Evolutionary conservation across 2,329 filamentous ascomycete species (phyloP).

Genomic region (Basipetospora sp.): DNA sequence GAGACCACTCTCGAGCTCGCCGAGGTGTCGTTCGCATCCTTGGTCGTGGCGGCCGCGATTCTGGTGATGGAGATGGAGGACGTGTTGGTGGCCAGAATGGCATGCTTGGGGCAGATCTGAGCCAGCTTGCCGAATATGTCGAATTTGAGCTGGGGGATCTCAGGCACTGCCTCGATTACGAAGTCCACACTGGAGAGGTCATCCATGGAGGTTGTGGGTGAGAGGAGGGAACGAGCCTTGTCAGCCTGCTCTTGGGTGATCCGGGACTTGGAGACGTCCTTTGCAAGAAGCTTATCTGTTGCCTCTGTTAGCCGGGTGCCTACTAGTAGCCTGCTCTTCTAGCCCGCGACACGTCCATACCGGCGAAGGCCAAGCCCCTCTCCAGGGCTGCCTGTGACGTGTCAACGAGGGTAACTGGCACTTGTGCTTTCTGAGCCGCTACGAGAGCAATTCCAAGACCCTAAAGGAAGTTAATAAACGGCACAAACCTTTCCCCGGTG

Average conservation of each 20-base stretch:
- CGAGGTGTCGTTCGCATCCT: slow-evolving; percentile 63
- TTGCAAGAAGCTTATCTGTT: slow-evolving; percentile 76
- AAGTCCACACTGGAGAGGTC: slow-evolving; percentile 77
- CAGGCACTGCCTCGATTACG: slow-evolving; percentile 92
- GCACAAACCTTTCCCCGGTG: not conserved
- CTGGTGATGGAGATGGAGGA: slow-evolving; percentile 96
- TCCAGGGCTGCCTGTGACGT: slow-evolving; percentile 69
- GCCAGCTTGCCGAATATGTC: slow-evolving; percentile 76
- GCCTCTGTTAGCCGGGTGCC: not conserved
- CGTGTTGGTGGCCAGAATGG: slow-evolving; percentile 91
- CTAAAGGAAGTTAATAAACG: slow-evolving; percentile 30
- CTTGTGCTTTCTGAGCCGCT: slow-evolving; percentile 66
- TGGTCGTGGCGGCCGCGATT: slow-evolving; percentile 75
- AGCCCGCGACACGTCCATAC: slow-evolving; percentile 30
- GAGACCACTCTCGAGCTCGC: slow-evolving; percentile 79
- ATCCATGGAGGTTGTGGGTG: slow-evolving; percentile 57
- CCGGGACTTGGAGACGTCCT: slow-evolving; percentile 77
- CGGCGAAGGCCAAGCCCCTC: slow-evolving; percentile 80
- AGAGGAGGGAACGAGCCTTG: slow-evolving; percentile 54
- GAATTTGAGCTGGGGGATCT: slow-evolving; percentile 75
- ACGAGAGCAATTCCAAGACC: slow-evolving; percentile 92
- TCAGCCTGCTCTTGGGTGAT: slow-evolving; percentile 72
- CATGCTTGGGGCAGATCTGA: slow-evolving; percentile 64
- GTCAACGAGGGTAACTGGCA: slow-evolving; percentile 79
- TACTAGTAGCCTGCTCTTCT: no score